A percentile compares a stretch with the other conserved stretches of the same genome.
phyloP scores from a whole-genome alignment of 352 stramenopile genomes.

The Thraustotheca clavata region DNA sequence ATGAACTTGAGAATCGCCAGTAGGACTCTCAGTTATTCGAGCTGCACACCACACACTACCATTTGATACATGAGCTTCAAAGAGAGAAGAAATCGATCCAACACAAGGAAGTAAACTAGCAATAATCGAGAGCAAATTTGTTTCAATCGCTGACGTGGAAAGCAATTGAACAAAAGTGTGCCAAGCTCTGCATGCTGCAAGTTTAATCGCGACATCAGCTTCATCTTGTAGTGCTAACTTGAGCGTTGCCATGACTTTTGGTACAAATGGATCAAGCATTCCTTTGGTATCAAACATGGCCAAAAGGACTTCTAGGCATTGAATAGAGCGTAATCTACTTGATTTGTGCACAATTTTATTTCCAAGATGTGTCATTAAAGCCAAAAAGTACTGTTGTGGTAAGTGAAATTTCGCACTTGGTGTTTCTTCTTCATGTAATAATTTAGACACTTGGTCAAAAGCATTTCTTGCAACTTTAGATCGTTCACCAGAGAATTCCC shows the following conservation, averaged over 20 bases:
- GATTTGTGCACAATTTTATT: slow-evolving; percentile 45
- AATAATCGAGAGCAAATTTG: slow-evolving; percentile 81
- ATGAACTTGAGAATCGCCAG: not conserved
- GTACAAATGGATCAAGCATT: slow-evolving; percentile 70
- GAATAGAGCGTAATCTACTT: slow-evolving; percentile 44
- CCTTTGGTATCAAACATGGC: slow-evolving; percentile 49
- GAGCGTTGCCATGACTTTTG: slow-evolving; percentile 85
- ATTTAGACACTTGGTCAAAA: slow-evolving; percentile 46
- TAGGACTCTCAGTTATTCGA: not conserved
- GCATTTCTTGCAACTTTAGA: slow-evolving; percentile 42
- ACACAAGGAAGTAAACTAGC: slow-evolving; percentile 79
- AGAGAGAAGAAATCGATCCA: slow-evolving; percentile 21
- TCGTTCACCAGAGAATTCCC: slow-evolving; percentile 52
- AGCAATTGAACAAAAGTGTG: slow-evolving; percentile 72
- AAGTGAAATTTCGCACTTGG: slow-evolving; percentile 36
- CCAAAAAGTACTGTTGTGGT: slow-evolving; percentile 68
- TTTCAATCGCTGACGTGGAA: slow-evolving; percentile 64
- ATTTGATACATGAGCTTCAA: not conserved
- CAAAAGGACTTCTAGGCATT: slow-evolving; percentile 64
- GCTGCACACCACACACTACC: not conserved
- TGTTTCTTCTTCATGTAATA: slow-evolving; percentile 27
- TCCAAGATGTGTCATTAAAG: slow-evolving; percentile 73
- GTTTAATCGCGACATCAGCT: not conserved
- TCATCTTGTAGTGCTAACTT: slow-evolving; percentile 62
- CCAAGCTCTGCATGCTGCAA: slow-evolving; percentile 51